Base-by-base conservation (phyloP, 495 filamentous ascomycete species). In the Annulohypoxylon bovei region DNA sequence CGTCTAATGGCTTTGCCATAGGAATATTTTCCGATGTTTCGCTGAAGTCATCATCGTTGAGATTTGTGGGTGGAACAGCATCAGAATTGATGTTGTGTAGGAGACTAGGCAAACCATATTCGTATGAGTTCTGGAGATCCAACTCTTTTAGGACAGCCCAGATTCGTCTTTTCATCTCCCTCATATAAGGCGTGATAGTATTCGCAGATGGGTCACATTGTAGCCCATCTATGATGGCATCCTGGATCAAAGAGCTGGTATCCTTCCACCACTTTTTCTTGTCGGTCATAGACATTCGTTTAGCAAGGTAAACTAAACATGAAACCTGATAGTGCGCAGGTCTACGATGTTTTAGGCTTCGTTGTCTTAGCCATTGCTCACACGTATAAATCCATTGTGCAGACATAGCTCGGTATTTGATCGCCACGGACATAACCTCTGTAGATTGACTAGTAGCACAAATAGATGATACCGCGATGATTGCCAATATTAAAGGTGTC, bases 131-230 rank as follows among this genome's bases (percentile, higher is more conserved):
- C 65, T 90, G 88, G 8, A 90, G 77, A 53, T 88, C 86, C 44
- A 87, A 82, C 73, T 88, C 86, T 64, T 88, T 76, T 22, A 90
- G 86, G 2, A 87, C 89, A 0, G 81, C 83, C 89, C 89, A 91
- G n/a, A 91, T 84, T 22, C 89, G 78, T 54, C 88, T 77, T 28
- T 88, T 83, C 87, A 90, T 88, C 75, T 91, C 89, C 69, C 86
- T 86, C 64, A 85, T 86, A 71, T 88, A 90, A n/a, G 74, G 71
- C 7, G 76, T 78, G 28, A 79, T 76, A 35, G 75, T 77, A 56
- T 71, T 71, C 32, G 68, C 68, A 54, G 71, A 72, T 0, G 85
- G 83, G 37, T 88, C 85, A 6, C 84, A 72, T 66, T 90, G 86
- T 2, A 89, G 76, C 0, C 87, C 88, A 68, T 88, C 86, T 7